Base-by-base conservation (phyloP, 257 asterid species). In the Solanum chiquidenum region DNA sequence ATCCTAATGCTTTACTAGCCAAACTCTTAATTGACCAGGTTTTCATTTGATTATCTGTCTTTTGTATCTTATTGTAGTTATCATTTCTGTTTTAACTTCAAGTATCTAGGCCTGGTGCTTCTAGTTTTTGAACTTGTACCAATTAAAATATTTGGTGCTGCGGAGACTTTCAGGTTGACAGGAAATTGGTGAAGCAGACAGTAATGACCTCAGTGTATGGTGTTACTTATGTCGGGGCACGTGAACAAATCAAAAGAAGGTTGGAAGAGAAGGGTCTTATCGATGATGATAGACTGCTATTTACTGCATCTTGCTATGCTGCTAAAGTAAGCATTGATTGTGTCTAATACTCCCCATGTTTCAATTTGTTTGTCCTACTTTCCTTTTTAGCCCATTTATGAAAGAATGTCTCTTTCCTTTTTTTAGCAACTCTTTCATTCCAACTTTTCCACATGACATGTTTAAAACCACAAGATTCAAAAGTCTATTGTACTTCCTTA, bases 191-290 rank as follows among this genome's bases (percentile, higher is more conserved):
- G 72, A 97, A 97, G 91, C 98, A 97, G 92, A 97, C 99, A 12
- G 99, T 97, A 89, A 97, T 97, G 99, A 97, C 99, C 86, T 95
- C 99, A 60, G 99, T 97, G 25, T 97, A 97, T 86, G 99, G 99
- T 42, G 99, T 97, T 88, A 97, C 99, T n/a, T 97, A 90, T 91
- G 90, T 95, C 87, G 99, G 99, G 72, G 99, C 99, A 66, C 96
- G 98, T 84, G 99, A 97, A 88, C 99, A 97, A 93, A 94, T 97
- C 89, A 95, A 94, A 88, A 90, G 95, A 92, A 91, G 98, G 91
- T 89, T 96, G 90, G 94, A 94, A 92, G 99, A 96, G 93, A 96
- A 94, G 91, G 98, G 98, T 87, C 92, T 93, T 87, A 96, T 96
- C 72, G 89, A 91, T 73, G 98, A 96, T 84, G 98, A 96, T 89